Conservation (phyloP, 768 basidiomycete genomes). For the Suillus variegatus region DNA sequence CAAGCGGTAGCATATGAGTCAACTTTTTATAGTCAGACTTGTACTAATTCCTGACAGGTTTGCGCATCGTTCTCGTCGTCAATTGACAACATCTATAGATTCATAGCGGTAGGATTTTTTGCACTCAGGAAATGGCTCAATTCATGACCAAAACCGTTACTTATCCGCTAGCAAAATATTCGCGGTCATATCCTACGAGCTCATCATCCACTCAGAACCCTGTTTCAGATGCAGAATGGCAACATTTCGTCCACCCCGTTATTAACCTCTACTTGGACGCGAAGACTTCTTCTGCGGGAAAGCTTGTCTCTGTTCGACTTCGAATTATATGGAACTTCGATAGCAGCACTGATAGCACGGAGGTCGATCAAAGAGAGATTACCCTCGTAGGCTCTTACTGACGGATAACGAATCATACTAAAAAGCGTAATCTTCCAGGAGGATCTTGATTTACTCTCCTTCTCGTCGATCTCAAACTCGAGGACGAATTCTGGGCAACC, state of each 20-base stretch:
- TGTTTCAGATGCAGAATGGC: slow-evolving; percentile 57
- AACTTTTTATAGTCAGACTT: too few relatives aligned
- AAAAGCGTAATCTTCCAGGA: slow-evolving; percentile 48
- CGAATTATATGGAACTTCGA: slow-evolving; percentile 66
- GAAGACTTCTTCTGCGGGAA: slow-evolving; percentile 47
- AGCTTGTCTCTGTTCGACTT: slow-evolving; percentile 64
- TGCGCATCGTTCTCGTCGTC: too few relatives aligned
- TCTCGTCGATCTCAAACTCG: slow-evolving; percentile 48
- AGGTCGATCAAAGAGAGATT: slow-evolving; percentile 54
- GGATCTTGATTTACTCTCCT: slow-evolving; percentile 72
- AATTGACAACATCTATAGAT: too few relatives aligned
- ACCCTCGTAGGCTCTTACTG: slow-evolving; percentile 54
- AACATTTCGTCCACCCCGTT: slow-evolving; percentile 73
- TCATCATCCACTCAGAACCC: slow-evolving; percentile 18
- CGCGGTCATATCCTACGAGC: slow-evolving; percentile 55
- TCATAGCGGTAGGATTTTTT: too few relatives aligned
- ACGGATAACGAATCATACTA: slow-evolving; percentile 13
- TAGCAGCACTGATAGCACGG: slow-evolving; percentile 34
- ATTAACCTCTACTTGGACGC: slow-evolving; percentile 65
- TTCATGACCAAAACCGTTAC: slow-evolving; percentile 57
- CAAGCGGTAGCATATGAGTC: too few relatives aligned
- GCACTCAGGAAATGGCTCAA: slow-evolving; percentile 17
- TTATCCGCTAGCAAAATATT: slow-evolving; percentile 65
- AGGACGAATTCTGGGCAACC: slow-evolving; percentile 31
- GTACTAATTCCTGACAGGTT: too few relatives aligned